Evolutionary conservation across 495 filamentous ascomycete genomes (phyloP), one percentile per base, ranked within the genome.

Genomic region (Penicillium argentinense): DNA sequence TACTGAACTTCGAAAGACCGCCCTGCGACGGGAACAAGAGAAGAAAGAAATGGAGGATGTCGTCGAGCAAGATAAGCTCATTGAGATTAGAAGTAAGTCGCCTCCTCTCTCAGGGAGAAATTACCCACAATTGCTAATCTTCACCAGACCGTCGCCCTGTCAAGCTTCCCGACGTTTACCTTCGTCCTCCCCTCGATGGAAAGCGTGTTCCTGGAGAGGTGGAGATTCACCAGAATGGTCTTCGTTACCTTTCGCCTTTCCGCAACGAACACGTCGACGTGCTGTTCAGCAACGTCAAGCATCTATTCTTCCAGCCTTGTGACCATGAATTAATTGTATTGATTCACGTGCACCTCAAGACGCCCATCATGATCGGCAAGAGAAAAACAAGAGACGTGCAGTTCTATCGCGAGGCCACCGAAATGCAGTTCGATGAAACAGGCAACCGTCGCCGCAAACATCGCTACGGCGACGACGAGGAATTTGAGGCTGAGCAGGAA

Each of bases 11-110:
- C 92, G 95, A 67, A 96, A 93, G 67, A 86, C 87, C 53, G 83
- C 89, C 3, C 79, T 88, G 26, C 88, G 95, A 57, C 84, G 86
- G 50, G 95, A 97, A 62, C 90, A 97, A 60, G 93, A 99, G 66
- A 96, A 96, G 77, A 99, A 99, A 66, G 91, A 99, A 54, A 83
- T 99, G 86, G 95, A 97, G 62, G 95, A 97, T 75, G 95, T 99
- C n/a, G 90, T 99, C 3, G 95, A 97, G 66, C 95, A 97, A 65
- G 95, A 97, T 55, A 97, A 97, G 71, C 81, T 99, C 14, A 68
- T 91, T 53, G 91, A 96, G 68, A 88, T 95, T 44, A 73, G 89
- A 72, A 95, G 86, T 90, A 74, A 71, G 82, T 70, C 4, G 25
- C 16, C 17, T 9, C 6, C 11, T 16, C 22, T n/a, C 11, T 17